Evolutionary conservation across 345 rosid species (phyloP), one percentile per base, ranked within the genome.

Genomic region (Gossypium thurberi): DNA sequence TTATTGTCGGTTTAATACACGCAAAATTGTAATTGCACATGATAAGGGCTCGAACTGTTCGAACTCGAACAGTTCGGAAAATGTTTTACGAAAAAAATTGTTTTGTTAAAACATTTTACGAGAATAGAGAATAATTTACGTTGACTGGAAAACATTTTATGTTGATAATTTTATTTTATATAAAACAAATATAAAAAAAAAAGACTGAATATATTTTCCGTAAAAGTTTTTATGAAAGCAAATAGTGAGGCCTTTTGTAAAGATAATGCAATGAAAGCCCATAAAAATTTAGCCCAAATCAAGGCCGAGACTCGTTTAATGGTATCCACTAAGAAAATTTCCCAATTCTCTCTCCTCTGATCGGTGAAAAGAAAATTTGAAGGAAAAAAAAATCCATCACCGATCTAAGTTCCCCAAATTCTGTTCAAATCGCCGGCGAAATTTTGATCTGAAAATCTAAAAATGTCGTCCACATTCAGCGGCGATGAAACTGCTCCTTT

Each of bases 401-500:
- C 64, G 65, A 71, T 56, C 65, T 7, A 10, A 42, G n/a, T 57
- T 8, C 21, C 42, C 52, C 42, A 57, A 42, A 43, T 37, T 33
- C 65, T 42, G 56, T 33, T 43, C 65, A 17, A 53, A 69, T 56
- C 47, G 12, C 14, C 56, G 37, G 61, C 13, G 40, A 25, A 59
- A 21, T 14, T 65, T 44, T 20, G 23, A 51, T 5, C 55, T 51
- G 28, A 3, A 11, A 20, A 13, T 2, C 28, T 43, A 60, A 65
- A 33, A 43, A 75, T 75, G 79, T 13, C 80, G 1, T 76, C 88
- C 40, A 18, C 69, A 6, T 82, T 85, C 76, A 82, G 81, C 75
- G 88, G 87, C 52, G 87, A 84, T 73, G 87, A 82, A 72, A 76
- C 87, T 11, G 87, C 74, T 56, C 74, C 74, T 13, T 81, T 84